Evolutionary conservation across 2,329 filamentous ascomycete genomes (phyloP).

Genomic region (Talaromyces atroroseus): DNA sequence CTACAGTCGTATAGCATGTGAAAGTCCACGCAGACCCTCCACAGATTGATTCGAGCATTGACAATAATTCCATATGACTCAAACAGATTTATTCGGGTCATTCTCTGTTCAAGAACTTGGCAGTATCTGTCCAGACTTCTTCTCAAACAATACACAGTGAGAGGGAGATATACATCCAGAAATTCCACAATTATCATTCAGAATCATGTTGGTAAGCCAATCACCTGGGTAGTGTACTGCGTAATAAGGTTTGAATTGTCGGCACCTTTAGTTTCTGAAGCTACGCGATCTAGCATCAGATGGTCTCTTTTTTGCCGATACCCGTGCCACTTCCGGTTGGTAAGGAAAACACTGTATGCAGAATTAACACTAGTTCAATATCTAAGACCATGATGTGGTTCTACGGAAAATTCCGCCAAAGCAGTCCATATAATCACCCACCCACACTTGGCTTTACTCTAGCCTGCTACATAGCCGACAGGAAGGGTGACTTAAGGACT

Average conservation of each 20-base stretch:
- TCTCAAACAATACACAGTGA: not conserved
- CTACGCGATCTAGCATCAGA: not conserved
- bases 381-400: not conserved
- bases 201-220: not conserved
- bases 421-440: not conserved
- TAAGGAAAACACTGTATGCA: not conserved
- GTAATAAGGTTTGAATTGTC: too few relatives aligned
- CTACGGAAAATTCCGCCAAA: not conserved
- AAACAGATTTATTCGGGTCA: not conserved
- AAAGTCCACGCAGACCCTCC: not conserved
- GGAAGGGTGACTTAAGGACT: not conserved
- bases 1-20: not conserved
- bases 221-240: not conserved
- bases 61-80: not conserved
- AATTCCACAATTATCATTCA: not conserved
- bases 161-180: not conserved
- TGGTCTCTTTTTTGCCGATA: not conserved
- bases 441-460: not conserved
- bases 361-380: too few relatives aligned
- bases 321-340: not conserved
- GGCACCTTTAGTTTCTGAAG: not conserved
- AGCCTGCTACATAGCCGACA: not conserved
- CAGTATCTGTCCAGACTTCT: too few relatives aligned
- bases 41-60: not conserved
- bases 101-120: not conserved